These are phyloP conservation scores for Nakaseomyces bracarensis DNA, from an alignment of 1,139 yeast species.

Conservation along the genomic window DNA sequence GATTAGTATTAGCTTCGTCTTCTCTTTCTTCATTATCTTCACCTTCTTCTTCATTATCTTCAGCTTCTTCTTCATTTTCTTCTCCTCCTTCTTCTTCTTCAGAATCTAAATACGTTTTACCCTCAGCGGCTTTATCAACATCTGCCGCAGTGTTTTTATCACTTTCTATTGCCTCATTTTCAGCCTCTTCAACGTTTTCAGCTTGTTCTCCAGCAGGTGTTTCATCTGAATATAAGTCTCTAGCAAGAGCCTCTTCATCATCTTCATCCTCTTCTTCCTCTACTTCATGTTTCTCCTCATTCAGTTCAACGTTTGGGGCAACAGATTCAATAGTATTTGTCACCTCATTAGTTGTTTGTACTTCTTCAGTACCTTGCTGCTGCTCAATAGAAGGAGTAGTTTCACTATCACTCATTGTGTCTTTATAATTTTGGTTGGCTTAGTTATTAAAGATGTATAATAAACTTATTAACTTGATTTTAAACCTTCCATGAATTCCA, in stretches of 20 bases:
- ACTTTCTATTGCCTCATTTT: not conserved
- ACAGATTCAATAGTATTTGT: not conserved
- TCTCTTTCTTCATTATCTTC: not conserved
- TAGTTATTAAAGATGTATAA: too few relatives aligned
- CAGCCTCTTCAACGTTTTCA: conserved; percentile 7
- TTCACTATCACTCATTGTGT: conserved; percentile 1
- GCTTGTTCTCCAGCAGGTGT: conserved; percentile 13
- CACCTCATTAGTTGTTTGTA: not conserved
- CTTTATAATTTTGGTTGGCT: too few relatives aligned
- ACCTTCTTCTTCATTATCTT: conserved; percentile 6
- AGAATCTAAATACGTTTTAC: conserved; percentile 3
- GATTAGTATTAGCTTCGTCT: conserved; percentile 5
- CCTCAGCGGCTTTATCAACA: not conserved
- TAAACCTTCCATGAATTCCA: too few relatives aligned
- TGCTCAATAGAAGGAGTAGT: not conserved
- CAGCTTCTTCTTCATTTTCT: conserved; percentile 13
- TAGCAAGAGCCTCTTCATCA: conserved; percentile 8
- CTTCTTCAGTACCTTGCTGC: not conserved
- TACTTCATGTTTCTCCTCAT: conserved; percentile 9
- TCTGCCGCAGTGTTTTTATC: conserved; percentile 1
- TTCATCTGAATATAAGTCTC: conserved; percentile 7
- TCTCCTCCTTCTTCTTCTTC: conserved; percentile 11
- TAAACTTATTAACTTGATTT: too few relatives aligned
- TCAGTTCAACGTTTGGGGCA: not conserved
- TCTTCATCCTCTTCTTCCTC: conserved; percentile 18